Base-by-base conservation (phyloP, 2,329 filamentous ascomycete species). In the Tolypocladium inflatum region DNA sequence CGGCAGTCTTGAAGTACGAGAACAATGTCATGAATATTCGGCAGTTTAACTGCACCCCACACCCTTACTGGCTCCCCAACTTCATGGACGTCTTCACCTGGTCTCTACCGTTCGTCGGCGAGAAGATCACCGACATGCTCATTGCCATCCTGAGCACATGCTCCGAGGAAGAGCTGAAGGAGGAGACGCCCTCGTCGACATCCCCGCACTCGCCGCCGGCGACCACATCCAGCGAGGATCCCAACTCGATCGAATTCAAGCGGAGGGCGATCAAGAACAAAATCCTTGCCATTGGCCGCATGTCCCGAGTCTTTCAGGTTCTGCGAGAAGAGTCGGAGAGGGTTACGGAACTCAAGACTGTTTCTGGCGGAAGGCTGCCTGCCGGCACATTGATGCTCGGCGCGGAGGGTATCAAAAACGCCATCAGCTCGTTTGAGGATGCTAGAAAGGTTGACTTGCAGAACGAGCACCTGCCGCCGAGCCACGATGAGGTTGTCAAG, bases 61-160 rank as follows among this genome's bases (percentile, higher is more conserved):
- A 99, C 73, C 94, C 94, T 8, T 99, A 99, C 80, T 99, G 94
- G 94, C 84, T 99, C 54, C 94, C 94, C 57, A 99, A 99, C 79
- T 99, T 99, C 72, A 99, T 99, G 94, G 94, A 99, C 70, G 94
- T 99, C 62, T 99, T 99, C 72, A 99, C 94, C n/a, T 99, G 94
- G 94, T 99, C 94, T 39, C 80, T 99, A 60, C 94, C 94, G 0
- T 99, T 99, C 75, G 94, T 99, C 30, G 93, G 94, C 62, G 94
- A 99, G 76, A 99, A 99, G 82, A 92, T 99, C 69, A 97, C 94
- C 21, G 94, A 99, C 70, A 99, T 99, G 94, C 85, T 99, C 64
- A 97, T 99, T 71, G 93, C 92, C 48, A 99, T 99, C 69, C 80
- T 99, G 66, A 97, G 95, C 79, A 97, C 91, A 21, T 97, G 92